Base-by-base conservation (phyloP, 192 early-diverging fungal genomes). In the Phycomyces nitens region DNA sequence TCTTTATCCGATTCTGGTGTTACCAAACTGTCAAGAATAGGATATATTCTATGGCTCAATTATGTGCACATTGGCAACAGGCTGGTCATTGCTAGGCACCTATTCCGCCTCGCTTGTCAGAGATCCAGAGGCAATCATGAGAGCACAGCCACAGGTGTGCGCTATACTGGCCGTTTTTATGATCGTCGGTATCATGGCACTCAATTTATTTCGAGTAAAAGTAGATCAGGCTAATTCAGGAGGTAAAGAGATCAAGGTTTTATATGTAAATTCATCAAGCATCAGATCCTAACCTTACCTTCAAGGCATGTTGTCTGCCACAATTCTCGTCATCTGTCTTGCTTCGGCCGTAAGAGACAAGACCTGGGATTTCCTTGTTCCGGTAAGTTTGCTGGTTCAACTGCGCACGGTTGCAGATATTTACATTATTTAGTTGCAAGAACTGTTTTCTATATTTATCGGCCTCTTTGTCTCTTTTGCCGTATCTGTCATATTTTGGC, bases 141-240 rank as follows among this genome's bases (percentile, higher is more conserved):
- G 51, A 16, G 59, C 60, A 12, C 70, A 72, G 12, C 54, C 70
- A 0, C 26, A n/a, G 21, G 59, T 58, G 12, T 60, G 53, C 18
- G 38, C 47, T 1, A 60, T 72, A 12, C 58, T 72, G 2, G 39
- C 56, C 8, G 18, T 34, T 11, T 72, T 72, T 53, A 29, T 72
- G 15, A 29, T 62, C 21, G 3, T 72, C 22, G 70, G 70, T 18
- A 50, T 53, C 23, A 66, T 72, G 18, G 21, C 40, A 10, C 49
- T 72, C 22, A 72, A 63, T 27, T 62, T 66, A 9, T 51, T 65
- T 43, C 53, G 70, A 6, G 70, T 57, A 14, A 72, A 65, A 49
- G 44, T 66, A 5, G 64, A 72, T 18, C 70, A 72, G 57, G 65
- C 59, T 21, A 72, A 72, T 44, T 59, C 62, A n/a, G 70, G 64